These are phyloP conservation scores for Diaporthe vaccinii DNA, from an alignment of 2,329 filamentous ascomycete species.

Conservation along the genomic window DNA sequence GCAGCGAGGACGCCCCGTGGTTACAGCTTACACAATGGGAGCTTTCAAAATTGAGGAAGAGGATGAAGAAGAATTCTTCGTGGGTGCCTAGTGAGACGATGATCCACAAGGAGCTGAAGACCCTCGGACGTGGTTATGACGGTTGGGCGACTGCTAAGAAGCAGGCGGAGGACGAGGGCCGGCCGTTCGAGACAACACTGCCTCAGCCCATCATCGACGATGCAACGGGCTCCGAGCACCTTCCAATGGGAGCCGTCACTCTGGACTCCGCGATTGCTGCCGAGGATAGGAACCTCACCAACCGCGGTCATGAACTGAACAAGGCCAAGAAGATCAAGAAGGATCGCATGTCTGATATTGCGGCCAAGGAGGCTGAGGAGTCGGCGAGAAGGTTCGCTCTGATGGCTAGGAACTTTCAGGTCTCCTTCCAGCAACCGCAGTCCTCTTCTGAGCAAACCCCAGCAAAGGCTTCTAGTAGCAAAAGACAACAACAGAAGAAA, in stretches of 20 bases:
- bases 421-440: slow-evolving; percentile 43
- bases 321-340: slow-evolving; percentile 82
- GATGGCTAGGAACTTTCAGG: slow-evolving; percentile 47
- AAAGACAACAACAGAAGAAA: slow-evolving; percentile 48
- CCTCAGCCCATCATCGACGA: slow-evolving; percentile 60
- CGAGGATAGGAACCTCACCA: slow-evolving; percentile 75
- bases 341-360: slow-evolving; percentile 72
- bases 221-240: slow-evolving; percentile 64
- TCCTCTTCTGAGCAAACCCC: slow-evolving; percentile 37
- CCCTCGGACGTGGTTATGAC: slow-evolving; percentile 75
- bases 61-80: slow-evolving; percentile 92
- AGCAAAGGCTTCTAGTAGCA: slow-evolving; percentile 42
- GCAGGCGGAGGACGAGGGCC: slow-evolving; percentile 75
- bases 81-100: slow-evolving; percentile 90
- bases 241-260: slow-evolving; percentile 72
- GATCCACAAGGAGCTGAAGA: slow-evolving; percentile 83
- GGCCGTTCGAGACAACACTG: slow-evolving; percentile 65
- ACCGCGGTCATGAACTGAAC: slow-evolving; percentile 83
- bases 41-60: slow-evolving; percentile 78
- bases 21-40: slow-evolving; percentile 75
- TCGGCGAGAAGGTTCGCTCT: slow-evolving; percentile 51
- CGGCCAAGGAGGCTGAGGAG: slow-evolving; percentile 70
- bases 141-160: slow-evolving; percentile 73
- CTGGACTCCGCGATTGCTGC: slow-evolving; percentile 65
- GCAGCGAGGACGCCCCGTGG: slow-evolving; percentile 74